Evolutionary conservation across 306 rosid genomes (phyloP).

Genomic region (Nissolia schottii): DNA sequence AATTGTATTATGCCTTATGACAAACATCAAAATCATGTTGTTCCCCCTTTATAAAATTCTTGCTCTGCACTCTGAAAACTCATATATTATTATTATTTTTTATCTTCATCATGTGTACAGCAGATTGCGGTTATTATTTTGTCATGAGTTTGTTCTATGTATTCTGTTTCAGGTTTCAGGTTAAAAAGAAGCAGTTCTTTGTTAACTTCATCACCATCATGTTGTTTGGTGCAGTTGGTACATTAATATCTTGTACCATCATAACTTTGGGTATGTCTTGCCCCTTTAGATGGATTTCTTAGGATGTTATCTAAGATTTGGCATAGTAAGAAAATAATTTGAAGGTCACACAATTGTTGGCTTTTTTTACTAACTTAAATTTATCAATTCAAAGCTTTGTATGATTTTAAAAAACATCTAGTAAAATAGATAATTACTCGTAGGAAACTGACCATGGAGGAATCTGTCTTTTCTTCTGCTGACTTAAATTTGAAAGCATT

Average conservation of each 20-base stretch:
- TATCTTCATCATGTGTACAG: not conserved
- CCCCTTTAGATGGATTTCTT: conserved; percentile 16
- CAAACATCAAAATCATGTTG: not conserved
- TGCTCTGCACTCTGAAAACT: conserved; percentile 1
- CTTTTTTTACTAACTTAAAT: not conserved
- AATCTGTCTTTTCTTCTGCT: not conserved
- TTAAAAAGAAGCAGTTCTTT: conserved; percentile 98
- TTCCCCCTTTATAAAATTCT: not conserved
- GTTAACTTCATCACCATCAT: conserved; percentile 80
- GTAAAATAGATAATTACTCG: not conserved
- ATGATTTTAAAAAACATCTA: not conserved
- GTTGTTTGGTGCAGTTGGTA: conserved; percentile 94
- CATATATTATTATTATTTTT: not conserved
- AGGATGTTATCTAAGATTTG: conserved; percentile 2
- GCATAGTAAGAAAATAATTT: not conserved
- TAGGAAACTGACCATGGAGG: not conserved
- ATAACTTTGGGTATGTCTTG: conserved; percentile 66
- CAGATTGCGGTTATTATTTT: conserved; percentile 12
- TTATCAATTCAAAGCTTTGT: not conserved
- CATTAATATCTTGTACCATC: conserved; percentile 72
- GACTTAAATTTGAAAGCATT: conserved; percentile 32
- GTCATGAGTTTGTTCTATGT: conserved; percentile 18
- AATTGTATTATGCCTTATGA: not conserved
- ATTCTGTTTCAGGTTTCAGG: conserved; percentile 80
- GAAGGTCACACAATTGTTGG: not conserved